These are phyloP conservation scores for maize (Zea mays) DNA, from an alignment of 176 grass and related monocot species.

Conservation along the genomic window Zm-B73-REFERENCE-NAM-5.0 NC_050096.1:169531501-169532000, in stretches of 20 bases:
- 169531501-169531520: neutral
- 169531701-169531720: neutral
- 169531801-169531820: neutral
- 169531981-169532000: constrained; percentile 51
- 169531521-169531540: neutral
- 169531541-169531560: neutral
- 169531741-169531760: neutral
- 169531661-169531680: neutral
- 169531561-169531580: neutral
- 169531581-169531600: too few species aligned
- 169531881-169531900: constrained; percentile 8
- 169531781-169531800: neutral
- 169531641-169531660: constrained; percentile 67
- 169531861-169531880: neutral
- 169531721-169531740: neutral
- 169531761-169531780: too few species aligned
- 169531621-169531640: constrained; percentile 63
- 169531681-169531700: neutral
- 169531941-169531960: constrained; percentile 59
- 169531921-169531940: constrained; percentile 45
- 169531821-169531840: neutral
- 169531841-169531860: neutral
- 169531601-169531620: constrained; percentile 32
- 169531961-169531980: constrained; percentile 59
- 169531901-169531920: constrained; percentile 23